Base-by-base conservation (phyloP, 208 protist species). In the Acanthamoeba rhysodes region DNA sequence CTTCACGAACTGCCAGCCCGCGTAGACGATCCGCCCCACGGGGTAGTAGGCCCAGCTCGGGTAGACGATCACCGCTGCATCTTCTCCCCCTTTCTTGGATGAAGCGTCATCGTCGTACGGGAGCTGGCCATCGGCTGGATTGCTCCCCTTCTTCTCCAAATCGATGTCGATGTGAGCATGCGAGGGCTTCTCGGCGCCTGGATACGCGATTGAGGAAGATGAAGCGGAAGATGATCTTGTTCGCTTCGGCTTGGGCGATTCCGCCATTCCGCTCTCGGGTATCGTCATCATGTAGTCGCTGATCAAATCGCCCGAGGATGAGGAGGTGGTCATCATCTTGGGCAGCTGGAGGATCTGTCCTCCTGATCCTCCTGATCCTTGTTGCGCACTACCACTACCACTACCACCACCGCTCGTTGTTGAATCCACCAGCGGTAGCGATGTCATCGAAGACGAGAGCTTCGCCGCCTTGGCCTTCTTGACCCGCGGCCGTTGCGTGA, bases 41-140 rank as follows among this genome's bases (percentile, higher is more conserved):
- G 50, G 80, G 34, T 88, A 16, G 80, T 88, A 64, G 50, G 80
- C 80, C 80, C 80, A 88, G 29, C 20, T 88, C 27, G 80, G 80
- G 53, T 88, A 88, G 29, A 45, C 80, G 41, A 45, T 2, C n/a
- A 55, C 22, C 22, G 50, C 80, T 50, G 80, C n/a, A 41, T 88
- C 80, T 66, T 53, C 66, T 29, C 6, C 24, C 66, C 10, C 66
- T 37, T 18, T 37, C 24, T n/a, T 10, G 29, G 22, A 14, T 12
- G 20, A 22, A 32, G 20, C n/a, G 0, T 37, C 66, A 8, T 72
- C 66, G 32, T 68, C 18, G 53, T 22, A 57, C 6, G 64, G 64
- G 64, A 34, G 64, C 27, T 27, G 29, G 64, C 27, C 68, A 29
- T 32, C 68, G 29, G 18, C 0, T 29, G 68, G 20, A 22, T 32